A percentile compares a stretch with the other conserved stretches of the same genome.
Evolutionary conservation across 2,329 filamentous ascomycete species (phyloP).

Genomic region (Aspergillus texensis): DNA sequence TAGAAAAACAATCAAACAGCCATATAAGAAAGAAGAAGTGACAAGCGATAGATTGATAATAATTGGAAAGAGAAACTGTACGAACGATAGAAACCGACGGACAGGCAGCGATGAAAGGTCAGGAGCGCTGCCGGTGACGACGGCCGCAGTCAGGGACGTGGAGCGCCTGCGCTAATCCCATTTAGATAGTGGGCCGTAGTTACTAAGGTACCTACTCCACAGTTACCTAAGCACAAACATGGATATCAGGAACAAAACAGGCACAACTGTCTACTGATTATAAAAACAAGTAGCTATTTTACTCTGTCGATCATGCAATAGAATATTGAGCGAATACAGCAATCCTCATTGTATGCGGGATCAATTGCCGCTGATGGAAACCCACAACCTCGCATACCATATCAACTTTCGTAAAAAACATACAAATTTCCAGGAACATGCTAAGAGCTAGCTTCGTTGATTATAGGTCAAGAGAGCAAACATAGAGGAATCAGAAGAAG

Average conservation of each 20-base stretch:
- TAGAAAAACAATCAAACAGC: constrained; percentile 14
- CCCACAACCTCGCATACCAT: neutral
- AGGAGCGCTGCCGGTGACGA: constrained; percentile 36
- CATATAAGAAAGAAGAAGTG: neutral
- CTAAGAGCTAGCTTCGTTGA: neutral
- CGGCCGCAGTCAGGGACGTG: constrained; percentile 29
- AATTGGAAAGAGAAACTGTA: constrained; percentile 19
- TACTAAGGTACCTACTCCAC: neutral
- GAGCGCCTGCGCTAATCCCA: constrained; percentile 26
- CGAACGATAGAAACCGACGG: constrained; percentile 19
- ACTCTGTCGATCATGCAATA: neutral
- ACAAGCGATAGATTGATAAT: constrained; percentile 9
- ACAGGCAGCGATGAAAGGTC: constrained; percentile 22
- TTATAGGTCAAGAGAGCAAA: neutral
- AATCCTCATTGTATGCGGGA: neutral
- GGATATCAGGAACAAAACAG: neutral
- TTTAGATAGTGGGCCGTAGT: constrained; percentile 10
- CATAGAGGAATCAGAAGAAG: neutral
- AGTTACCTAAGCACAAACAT: neutral
- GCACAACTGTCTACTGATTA: neutral
- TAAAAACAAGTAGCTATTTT: neutral
- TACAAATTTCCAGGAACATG: neutral
- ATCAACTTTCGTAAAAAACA: neutral
- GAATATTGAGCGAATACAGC: neutral
- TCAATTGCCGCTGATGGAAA: neutral